phyloP scores from a whole-genome alignment of 805 yeast species.

The Candida dajiaensis region DNA sequence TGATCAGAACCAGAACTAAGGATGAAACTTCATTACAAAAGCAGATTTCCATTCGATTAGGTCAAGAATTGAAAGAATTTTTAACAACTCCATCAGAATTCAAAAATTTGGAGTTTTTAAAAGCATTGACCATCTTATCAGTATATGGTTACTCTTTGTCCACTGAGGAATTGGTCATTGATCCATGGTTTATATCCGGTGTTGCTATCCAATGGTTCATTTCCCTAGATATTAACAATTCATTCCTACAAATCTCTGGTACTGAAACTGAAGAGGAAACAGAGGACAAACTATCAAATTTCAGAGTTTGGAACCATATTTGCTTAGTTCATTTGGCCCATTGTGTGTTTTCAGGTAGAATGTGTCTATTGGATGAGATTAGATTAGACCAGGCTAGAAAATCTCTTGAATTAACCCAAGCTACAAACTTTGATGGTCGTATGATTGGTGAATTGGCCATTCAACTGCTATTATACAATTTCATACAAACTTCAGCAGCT shows the following conservation, averaged over 20 bases:
- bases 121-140: conserved; percentile 59
- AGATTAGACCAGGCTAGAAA: conserved; percentile 54
- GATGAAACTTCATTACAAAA: conserved; percentile 12
- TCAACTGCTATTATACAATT: conserved; percentile 52
- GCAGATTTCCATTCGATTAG: conserved; percentile 28
- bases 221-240: conserved; percentile 36
- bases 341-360: conserved; percentile 60
- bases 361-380: conserved; percentile 54
- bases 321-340: conserved; percentile 61
- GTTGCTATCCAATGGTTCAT: conserved; percentile 59
- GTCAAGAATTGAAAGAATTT: conserved; percentile 35
- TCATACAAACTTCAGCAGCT: conserved; percentile 35
- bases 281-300: conserved; percentile 39
- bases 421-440: conserved; percentile 78
- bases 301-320: conserved; percentile 68
- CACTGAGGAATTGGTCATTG: conserved; percentile 45
- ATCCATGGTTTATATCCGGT: conserved; percentile 67
- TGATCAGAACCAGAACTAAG: conserved; percentile 6
- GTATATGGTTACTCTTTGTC: conserved; percentile 61
- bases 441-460: conserved; percentile 72
- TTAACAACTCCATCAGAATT: conserved; percentile 43
- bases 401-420: conserved; percentile 47
- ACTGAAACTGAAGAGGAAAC: conserved; percentile 25
- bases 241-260: conserved; percentile 11
- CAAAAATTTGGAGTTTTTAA: conserved; percentile 52